Evolutionary conservation across 805 yeast genomes (phyloP).

Genomic region (Schizosaccharomyces osmophilus): DNA sequence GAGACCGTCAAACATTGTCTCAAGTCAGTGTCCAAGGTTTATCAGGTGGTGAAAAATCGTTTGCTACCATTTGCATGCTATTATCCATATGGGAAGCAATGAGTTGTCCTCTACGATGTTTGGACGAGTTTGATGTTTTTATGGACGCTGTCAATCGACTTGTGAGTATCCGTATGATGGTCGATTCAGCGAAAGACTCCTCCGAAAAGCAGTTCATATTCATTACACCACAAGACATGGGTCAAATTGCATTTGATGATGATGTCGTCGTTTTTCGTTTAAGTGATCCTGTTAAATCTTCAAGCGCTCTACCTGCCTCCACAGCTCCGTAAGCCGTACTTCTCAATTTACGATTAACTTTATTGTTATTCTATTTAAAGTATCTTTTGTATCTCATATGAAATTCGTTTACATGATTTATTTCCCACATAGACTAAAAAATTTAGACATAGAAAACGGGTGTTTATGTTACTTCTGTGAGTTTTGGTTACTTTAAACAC

Average conservation of each 20-base stretch:
- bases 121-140: slow-evolving; percentile 89
- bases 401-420: too few relatives aligned
- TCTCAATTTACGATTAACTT: not conserved
- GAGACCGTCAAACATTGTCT: slow-evolving; percentile 18
- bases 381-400: too few relatives aligned
- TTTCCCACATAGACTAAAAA: too few relatives aligned
- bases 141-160: slow-evolving; percentile 87
- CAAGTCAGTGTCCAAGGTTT: slow-evolving; percentile 54
- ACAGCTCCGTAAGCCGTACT: not conserved
- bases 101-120: slow-evolving; percentile 66
- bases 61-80: slow-evolving; percentile 67
- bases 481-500: too few relatives aligned
- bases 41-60: slow-evolving; percentile 93
- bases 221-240: slow-evolving; percentile 79
- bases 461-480: too few relatives aligned
- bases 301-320: not conserved
- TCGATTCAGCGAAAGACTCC: slow-evolving; percentile 33
- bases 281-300: not conserved
- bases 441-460: too few relatives aligned
- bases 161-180: slow-evolving; percentile 49
- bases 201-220: slow-evolving; percentile 65
- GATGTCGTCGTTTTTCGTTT: not conserved
- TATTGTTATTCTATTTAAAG: too few relatives aligned
- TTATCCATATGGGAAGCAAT: slow-evolving; percentile 82
- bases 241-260: not conserved